Evolutionary conservation across 163 green algal species (phyloP).

Genomic region (Prototheca wickerhamii): DNA sequence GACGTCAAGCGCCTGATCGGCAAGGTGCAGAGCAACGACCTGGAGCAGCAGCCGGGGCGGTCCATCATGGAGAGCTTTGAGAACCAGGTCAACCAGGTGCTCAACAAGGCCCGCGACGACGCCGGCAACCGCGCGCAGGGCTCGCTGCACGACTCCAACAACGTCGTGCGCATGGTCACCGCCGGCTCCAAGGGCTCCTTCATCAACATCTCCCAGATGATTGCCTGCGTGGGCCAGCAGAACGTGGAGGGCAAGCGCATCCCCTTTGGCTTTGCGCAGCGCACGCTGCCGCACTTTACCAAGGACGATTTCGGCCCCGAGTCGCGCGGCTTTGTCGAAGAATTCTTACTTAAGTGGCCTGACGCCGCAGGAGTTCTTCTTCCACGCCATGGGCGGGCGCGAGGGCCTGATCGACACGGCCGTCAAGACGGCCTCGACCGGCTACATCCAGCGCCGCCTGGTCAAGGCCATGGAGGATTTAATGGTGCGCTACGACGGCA

Average conservation of each 20-base stretch:
- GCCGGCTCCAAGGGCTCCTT: constrained; percentile 93
- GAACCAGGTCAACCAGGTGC: constrained; percentile 80
- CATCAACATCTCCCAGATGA: constrained; percentile 99
- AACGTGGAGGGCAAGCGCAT: constrained; percentile 99
- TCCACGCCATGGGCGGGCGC: constrained; percentile 98
- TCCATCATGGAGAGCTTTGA: constrained; percentile 97
- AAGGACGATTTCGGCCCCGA: constrained; percentile 97
- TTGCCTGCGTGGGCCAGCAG: constrained; percentile 99
- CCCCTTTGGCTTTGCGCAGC: constrained; percentile 87
- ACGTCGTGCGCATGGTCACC: constrained; percentile 97
- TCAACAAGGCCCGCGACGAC: constrained; percentile 84
- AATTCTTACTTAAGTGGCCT: constrained; percentile 95
- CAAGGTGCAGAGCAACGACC: constrained; percentile 40
- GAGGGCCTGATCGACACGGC: constrained; percentile 98
- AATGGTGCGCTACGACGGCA: constrained; percentile 87
- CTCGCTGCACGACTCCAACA: constrained; percentile 85
- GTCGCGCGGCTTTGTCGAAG: constrained; percentile 93
- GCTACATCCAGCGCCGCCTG: constrained; percentile 93
- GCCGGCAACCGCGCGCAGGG: constrained; percentile 81
- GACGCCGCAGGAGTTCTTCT: constrained; percentile 99
- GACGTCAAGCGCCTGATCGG: constrained; percentile 92
- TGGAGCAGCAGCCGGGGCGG: constrained; percentile 56
- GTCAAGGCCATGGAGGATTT: constrained; percentile 95
- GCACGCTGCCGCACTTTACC: constrained; percentile 93
- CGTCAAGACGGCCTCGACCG: constrained; percentile 93